phyloP scores from a whole-genome alignment of 2,329 filamentous ascomycete species.

The Nemania sp. region DNA sequence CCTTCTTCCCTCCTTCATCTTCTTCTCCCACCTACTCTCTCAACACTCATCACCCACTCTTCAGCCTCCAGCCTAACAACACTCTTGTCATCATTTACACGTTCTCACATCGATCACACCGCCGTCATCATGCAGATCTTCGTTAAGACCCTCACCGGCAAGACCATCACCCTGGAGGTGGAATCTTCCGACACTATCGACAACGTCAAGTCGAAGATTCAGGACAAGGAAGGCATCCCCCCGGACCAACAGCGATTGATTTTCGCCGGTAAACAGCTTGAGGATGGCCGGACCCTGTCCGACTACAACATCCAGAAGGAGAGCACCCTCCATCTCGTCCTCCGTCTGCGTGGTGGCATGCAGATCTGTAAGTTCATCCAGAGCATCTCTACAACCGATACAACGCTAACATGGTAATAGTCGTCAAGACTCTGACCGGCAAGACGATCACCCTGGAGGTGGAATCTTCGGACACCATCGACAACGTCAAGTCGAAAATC shows the following conservation, averaged over 20 bases:
- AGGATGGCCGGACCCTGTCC: slow-evolving; percentile 57
- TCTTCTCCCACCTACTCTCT: slow-evolving; percentile 19
- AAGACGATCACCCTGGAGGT: slow-evolving; percentile 95
- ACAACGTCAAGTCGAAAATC: slow-evolving; percentile 97
- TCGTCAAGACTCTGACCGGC: slow-evolving; percentile 85
- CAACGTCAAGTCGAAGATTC: slow-evolving; percentile 88
- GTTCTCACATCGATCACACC: slow-evolving; percentile 29
- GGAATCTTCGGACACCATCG: slow-evolving; percentile 87
- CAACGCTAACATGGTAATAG: slow-evolving; percentile 35
- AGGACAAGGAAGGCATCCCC: slow-evolving; percentile 89
- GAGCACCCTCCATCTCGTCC: slow-evolving; percentile 74
- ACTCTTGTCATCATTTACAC: slow-evolving; percentile 24
- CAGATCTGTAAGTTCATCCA: slow-evolving; percentile 62
- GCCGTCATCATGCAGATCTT: slow-evolving; percentile 87
- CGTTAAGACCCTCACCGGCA: slow-evolving; percentile 95
- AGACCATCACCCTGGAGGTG: slow-evolving; percentile 83
- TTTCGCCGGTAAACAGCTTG: slow-evolving; percentile 65
- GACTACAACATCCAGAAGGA: slow-evolving; percentile 65
- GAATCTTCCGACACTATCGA: slow-evolving; percentile 81
- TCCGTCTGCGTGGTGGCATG: slow-evolving; percentile 71
- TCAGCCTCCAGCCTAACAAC: slow-evolving; percentile 10
- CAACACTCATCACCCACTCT: slow-evolving; percentile 16
- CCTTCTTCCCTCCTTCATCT: slow-evolving; percentile 14
- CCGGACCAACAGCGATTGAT: slow-evolving; percentile 85
- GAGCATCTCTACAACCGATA: background rate